Conservation (phyloP, 106 monocot species). For the Dioscorea zingiberensis region DNA sequence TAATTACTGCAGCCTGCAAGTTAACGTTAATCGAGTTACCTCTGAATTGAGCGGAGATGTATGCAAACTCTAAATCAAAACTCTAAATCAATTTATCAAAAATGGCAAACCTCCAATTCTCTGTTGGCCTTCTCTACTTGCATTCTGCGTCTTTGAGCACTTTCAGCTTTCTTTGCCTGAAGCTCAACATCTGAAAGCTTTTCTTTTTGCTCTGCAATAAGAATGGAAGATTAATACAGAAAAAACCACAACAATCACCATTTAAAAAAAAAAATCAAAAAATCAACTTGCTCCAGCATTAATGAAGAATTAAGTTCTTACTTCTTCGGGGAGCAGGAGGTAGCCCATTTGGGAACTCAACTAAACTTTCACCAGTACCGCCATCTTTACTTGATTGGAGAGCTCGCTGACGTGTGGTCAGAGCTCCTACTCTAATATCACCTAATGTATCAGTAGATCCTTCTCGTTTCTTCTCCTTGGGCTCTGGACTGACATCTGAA, state of each 20-base stretch:
- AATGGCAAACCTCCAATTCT: conserved; percentile 61
- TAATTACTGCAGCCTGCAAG: conserved; percentile 87
- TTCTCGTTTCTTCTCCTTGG: conserved; percentile 31
- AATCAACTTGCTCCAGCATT: no score
- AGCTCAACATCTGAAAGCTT: conserved; percentile 86
- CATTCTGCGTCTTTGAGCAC: conserved; percentile 80
- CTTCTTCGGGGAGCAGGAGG: conserved; percentile 76
- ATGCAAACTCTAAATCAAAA: no score
- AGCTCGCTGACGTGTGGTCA: conserved; percentile 67
- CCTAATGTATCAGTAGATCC: conserved; percentile 14
- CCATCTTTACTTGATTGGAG: conserved; percentile 54
- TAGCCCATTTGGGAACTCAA: conserved; percentile 79
- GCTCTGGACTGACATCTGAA: conserved; percentile 34
- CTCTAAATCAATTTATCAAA: no score
- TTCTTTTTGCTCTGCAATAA: conserved; percentile 64
- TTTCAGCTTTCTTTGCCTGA: conserved; percentile 86
- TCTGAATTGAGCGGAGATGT: no score
- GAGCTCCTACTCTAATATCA: conserved; percentile 40
- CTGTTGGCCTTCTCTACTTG: conserved; percentile 86
- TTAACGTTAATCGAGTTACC: background rate
- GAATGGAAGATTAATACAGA: background rate
- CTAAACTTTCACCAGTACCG: conserved; percentile 29
- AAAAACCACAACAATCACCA: background rate
- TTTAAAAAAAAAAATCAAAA: background rate
- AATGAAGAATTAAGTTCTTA: conserved; percentile 15